Percentiles rank a stretch among this genome's conserved stretches.
Evolutionary conservation across 1,139 yeast genomes (phyloP).

Genomic region (Petasospora fabianii): DNA sequence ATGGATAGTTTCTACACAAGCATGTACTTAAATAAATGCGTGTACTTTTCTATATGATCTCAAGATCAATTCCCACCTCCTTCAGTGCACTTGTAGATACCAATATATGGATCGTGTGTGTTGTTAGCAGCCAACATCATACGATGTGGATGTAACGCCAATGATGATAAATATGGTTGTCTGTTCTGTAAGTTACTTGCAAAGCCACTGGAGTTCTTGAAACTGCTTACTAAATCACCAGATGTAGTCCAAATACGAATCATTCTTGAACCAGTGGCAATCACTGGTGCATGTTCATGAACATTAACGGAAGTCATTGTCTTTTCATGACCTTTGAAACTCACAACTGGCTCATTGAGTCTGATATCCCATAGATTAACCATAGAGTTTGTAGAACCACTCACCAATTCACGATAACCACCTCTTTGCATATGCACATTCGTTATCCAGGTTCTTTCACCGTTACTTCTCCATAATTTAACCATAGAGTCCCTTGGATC

Average conservation of each 20-base stretch:
- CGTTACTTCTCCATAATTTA: constrained; percentile 61
- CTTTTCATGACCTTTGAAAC: constrained; percentile 55
- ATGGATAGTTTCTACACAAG: too few species aligned
- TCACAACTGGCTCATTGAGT: constrained; percentile 61
- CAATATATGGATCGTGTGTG: constrained; percentile 73
- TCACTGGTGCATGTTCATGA: constrained; percentile 95
- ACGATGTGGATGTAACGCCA: constrained; percentile 89
- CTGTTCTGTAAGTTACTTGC: constrained; percentile 36
- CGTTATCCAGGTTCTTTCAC: constrained; percentile 58
- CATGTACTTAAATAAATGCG: too few species aligned
- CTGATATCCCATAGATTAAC: constrained; percentile 92
- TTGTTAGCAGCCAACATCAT: constrained; percentile 90
- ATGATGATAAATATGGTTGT: constrained; percentile 53
- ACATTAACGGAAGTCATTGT: constrained; percentile 70
- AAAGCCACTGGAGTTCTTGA: constrained; percentile 47
- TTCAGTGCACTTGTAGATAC: constrained; percentile 56
- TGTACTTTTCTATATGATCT: too few species aligned
- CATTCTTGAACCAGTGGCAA: constrained; percentile 79
- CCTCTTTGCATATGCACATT: constrained; percentile 96
- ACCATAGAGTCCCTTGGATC: constrained; percentile 87
- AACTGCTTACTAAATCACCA: constrained; percentile 65
- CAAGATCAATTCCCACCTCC: too few species aligned
- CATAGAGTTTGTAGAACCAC: constrained; percentile 79
- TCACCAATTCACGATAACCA: constrained; percentile 84
- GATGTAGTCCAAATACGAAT: constrained; percentile 87